A percentile compares a stretch with the other conserved stretches of the same genome.
Conservation (phyloP, 805 yeast genomes). For the Candida glaebosa region DNA sequence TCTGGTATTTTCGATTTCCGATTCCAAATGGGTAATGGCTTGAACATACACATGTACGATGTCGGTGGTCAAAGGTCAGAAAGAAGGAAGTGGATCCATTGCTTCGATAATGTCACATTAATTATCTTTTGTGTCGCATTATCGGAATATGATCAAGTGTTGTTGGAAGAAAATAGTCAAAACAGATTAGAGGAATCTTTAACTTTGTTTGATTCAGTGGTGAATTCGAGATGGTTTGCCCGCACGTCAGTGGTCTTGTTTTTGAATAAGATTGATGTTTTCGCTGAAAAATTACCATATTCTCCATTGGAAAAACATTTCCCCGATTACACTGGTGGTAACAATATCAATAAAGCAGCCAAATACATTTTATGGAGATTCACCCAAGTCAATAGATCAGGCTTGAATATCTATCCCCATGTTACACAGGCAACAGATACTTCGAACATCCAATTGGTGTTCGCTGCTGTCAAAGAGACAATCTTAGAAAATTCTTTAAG, state of each 20-base stretch:
- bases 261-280: conserved; percentile 85
- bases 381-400: conserved; percentile 78
- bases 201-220: conserved; percentile 83
- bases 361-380: conserved; percentile 90
- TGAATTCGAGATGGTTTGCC: conserved; percentile 89
- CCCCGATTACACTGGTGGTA: conserved; percentile 91
- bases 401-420: conserved; percentile 80
- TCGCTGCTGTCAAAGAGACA: conserved; percentile 80
- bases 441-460: conserved; percentile 78
- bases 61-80: conserved; percentile 97
- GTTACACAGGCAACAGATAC: conserved; percentile 95
- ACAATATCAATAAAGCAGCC: conserved; percentile 84
- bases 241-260: conserved; percentile 83
- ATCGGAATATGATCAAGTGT: conserved; percentile 84
- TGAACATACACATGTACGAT: conserved; percentile 53
- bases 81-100: conserved; percentile 95
- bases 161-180: conserved; percentile 72
- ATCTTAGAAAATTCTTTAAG: conserved; percentile 71
- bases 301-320: conserved; percentile 81
- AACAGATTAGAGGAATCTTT: conserved; percentile 80
- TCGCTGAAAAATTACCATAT: conserved; percentile 76
- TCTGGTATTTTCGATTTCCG: conserved; percentile 86
- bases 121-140: conserved; percentile 89
- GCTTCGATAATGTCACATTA: conserved; percentile 88
- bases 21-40: conserved; percentile 63